A percentile compares a stretch with the other conserved stretches of the same genome.
These are phyloP conservation scores for Eimeria brunetti DNA, from an alignment of 169 alveolate species.

Conservation along the genomic window DNA sequence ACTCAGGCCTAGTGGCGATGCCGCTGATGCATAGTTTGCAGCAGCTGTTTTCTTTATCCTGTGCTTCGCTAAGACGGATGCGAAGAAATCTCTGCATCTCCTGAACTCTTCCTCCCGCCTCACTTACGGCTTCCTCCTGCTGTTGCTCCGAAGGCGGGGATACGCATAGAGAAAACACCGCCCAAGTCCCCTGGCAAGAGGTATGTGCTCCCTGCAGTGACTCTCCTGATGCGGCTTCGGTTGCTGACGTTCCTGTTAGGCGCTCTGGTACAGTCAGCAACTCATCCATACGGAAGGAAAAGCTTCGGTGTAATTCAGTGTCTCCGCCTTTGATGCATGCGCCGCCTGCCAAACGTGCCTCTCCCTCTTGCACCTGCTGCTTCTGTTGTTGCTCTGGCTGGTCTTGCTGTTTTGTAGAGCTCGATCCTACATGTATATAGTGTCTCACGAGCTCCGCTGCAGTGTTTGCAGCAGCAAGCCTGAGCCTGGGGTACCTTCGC, in stretches of 20 bases:
- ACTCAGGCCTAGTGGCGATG: conserved; percentile 5
- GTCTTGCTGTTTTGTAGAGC: background rate
- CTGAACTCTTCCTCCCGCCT: conserved; percentile 54
- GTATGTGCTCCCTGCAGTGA: background rate
- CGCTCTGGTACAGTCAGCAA: background rate
- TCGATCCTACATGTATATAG: conserved; percentile 59
- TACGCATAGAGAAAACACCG: conserved; percentile 31
- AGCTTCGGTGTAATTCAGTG: conserved; percentile 38
- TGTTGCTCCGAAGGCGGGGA: conserved; percentile 22
- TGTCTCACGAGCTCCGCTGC: conserved; percentile 62
- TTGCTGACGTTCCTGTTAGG: background rate
- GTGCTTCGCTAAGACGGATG: conserved; percentile 65
- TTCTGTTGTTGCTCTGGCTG: background rate
- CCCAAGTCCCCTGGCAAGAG: conserved; percentile 48
- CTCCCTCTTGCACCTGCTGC: background rate
- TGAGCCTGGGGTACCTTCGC: conserved; percentile 56
- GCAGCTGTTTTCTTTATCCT: conserved; percentile 58
- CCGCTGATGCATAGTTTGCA: background rate
- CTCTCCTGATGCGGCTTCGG: background rate
- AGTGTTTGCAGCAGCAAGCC: conserved; percentile 72
- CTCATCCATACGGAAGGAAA: conserved; percentile 8
- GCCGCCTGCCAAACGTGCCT: background rate
- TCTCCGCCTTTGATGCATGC: conserved; percentile 36
- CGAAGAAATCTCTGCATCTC: conserved; percentile 69
- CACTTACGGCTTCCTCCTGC: conserved; percentile 16